These are phyloP conservation scores for Cyberlindnera mississippiensis DNA, from an alignment of 805 yeast species.

Conservation along the genomic window DNA sequence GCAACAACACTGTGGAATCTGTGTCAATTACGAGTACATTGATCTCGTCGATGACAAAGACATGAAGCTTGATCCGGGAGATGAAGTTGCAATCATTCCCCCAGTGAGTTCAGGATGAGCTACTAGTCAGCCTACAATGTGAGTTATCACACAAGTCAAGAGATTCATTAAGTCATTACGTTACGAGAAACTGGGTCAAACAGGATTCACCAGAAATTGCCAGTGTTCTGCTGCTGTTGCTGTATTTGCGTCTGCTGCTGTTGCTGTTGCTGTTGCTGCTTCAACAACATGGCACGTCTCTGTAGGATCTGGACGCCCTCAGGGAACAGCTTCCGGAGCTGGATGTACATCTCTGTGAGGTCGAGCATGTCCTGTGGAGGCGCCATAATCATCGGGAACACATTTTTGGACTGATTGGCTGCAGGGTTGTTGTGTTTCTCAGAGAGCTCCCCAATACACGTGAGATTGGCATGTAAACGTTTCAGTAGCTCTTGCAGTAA, in stretches of 20 bases:
- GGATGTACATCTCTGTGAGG: conserved; percentile 23
- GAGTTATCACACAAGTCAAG: too few relatives aligned
- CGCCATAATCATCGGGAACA: conserved; percentile 24
- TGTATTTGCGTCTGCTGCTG: conserved; percentile 15
- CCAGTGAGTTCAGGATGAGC: conserved; percentile 22
- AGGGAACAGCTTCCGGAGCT: conserved; percentile 26
- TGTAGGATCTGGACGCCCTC: conserved; percentile 25
- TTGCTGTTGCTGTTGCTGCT: conserved; percentile 12
- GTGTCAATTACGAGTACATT: conserved; percentile 19
- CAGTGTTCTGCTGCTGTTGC: conserved; percentile 12
- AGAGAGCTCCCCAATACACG: conserved; percentile 28
- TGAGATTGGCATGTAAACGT: conserved; percentile 27
- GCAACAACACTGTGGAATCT: conserved; percentile 15
- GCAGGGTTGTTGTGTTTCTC: conserved; percentile 22
- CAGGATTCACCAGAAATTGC: too few relatives aligned
- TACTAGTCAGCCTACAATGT: too few relatives aligned
- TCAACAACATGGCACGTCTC: conserved; percentile 15
- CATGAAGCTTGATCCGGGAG: conserved; percentile 1
- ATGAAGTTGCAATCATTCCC: conserved; percentile 22
- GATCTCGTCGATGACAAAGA: conserved; percentile 2
- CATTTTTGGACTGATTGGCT: conserved; percentile 9
- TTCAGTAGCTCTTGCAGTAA: conserved; percentile 25
- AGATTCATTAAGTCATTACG: too few relatives aligned
- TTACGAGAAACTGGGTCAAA: too few relatives aligned
- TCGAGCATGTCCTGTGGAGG: conserved; percentile 28